Base-by-base conservation (phyloP, 768 basidiomycete species). In the Boletus barrowsii region DNA sequence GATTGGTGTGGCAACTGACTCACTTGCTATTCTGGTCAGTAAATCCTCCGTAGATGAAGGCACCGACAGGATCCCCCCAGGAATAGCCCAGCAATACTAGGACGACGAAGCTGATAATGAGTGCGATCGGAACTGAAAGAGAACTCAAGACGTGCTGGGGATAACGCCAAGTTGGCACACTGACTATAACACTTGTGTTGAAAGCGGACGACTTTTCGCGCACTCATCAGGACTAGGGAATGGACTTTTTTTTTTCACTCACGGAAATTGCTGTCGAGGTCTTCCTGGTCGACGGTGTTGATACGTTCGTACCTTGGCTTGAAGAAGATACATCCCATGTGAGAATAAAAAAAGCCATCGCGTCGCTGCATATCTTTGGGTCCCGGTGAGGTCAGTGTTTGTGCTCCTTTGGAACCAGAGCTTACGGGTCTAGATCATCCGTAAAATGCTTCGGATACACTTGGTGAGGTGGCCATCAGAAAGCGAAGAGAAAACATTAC, bases 391-490 rank as follows among this genome's bases (percentile, higher is more conserved):
- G n/a, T 47, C 35, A 42, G 20, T 29, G 1, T 9, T 20, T 24
- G 32, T 42, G 33, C 11, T n/a, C 7, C 26, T 26, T 35, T 33
- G 42, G 29, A 30, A 26, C 35, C 8, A 42, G 22, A 26, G 17
- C 54, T 57, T 39, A 56, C 56, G 56, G 56, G 32, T 57, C 54
- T 44, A 54, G 56, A n/a, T 57, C 56, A 14, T 56, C 56, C 11
- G 54, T 56, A 4, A 48, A 57, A 17, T 54, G 46, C 56, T 56
- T 43, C 45, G 13, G 22, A 35, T 13, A 2, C 9, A 2, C 9
- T 44, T 18, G 18, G 18, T 57, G 22, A 49, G 8, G 46, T 33
- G 14, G 9, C 36, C 18, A 20, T 11, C 17, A 11, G 6, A 33
- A 17, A 15, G 30, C 22, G n/a, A 43, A 29, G 35, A 10, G 2